Evolutionary conservation across 2,329 filamentous ascomycete genomes (phyloP).

Genomic region (Basipetospora chlamydospora): DNA sequence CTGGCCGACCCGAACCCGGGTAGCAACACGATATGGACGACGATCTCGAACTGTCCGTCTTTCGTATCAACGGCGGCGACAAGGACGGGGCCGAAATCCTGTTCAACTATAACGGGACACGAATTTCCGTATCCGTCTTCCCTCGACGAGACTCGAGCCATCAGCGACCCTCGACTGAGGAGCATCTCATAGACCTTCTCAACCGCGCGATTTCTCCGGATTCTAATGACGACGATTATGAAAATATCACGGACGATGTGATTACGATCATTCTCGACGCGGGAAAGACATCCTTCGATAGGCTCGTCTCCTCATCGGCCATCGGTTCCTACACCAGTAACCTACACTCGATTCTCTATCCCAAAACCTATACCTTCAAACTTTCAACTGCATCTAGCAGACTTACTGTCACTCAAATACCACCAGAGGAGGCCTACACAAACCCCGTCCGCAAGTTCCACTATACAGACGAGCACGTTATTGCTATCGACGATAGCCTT

Average conservation of each 20-base stretch:
- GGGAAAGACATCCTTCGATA: neutral
- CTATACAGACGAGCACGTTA: neutral
- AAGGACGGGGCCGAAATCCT: constrained; percentile 12
- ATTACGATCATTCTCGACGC: constrained; percentile 8
- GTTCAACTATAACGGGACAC: constrained; percentile 11
- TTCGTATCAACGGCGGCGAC: constrained; percentile 11
- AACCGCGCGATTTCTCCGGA: constrained; percentile 7
- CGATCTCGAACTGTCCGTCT: constrained; percentile 6
- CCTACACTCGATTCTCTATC: neutral
- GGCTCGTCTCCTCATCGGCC: neutral
- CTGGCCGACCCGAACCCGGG: too few relatives aligned
- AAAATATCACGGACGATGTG: constrained; percentile 8
- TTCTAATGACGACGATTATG: constrained; percentile 5
- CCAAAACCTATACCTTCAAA: neutral
- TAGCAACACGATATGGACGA: constrained; percentile 4
- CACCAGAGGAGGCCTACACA: neutral
- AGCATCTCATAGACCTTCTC: constrained; percentile 11
- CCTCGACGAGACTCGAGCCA: constrained; percentile 9
- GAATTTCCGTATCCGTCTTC: constrained; percentile 12
- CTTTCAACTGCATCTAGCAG: neutral
- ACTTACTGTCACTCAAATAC: neutral
- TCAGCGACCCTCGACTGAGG: constrained; percentile 7
- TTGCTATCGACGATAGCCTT: neutral
- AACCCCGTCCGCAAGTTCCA: neutral
- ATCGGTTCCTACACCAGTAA: neutral